A percentile compares a stretch with the other conserved stretches of the same genome.
phyloP scores from a whole-genome alignment of 257 asterid species.

The Forsythia viridissima region DNA sequence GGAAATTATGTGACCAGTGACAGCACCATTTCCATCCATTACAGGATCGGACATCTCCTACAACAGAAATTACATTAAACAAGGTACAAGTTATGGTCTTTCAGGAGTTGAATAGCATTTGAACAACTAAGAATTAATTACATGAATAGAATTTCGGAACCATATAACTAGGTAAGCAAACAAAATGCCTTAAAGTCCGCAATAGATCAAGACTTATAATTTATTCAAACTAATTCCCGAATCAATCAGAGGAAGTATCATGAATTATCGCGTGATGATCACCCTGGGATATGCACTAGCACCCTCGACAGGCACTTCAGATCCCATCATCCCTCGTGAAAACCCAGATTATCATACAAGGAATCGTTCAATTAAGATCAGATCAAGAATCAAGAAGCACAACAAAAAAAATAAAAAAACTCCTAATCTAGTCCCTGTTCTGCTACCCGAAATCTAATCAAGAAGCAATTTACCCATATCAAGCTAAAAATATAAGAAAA shows the following conservation, averaged over 20 bases:
- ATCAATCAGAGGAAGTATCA: not conserved
- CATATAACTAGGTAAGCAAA: not conserved
- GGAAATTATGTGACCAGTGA: conserved; percentile 90
- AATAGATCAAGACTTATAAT: not conserved
- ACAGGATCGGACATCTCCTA: conserved; percentile 81
- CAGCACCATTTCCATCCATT: conserved; percentile 67
- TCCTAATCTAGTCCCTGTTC: not conserved
- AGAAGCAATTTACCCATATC: not conserved
- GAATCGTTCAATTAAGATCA: conserved; percentile 4
- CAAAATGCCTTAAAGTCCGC: not conserved
- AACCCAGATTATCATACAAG: not conserved
- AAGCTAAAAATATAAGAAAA: not conserved
- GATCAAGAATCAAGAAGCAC: conserved; percentile 8
- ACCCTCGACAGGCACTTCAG: not conserved
- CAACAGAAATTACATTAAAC: conserved; percentile 24
- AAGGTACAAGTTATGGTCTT: conserved; percentile 11
- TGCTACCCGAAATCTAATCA: not conserved
- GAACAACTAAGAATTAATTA: not conserved
- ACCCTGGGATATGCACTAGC: not conserved
- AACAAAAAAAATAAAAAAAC: not conserved
- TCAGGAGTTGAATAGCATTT: not conserved
- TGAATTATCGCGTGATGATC: not conserved
- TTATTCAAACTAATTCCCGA: not conserved
- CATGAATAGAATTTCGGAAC: not conserved
- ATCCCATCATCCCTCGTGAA: not conserved